Percentiles rank a stretch among this genome's conserved stretches.
phyloP scores from a whole-genome alignment of 1,284 basidiomycete genomes.

The Ceratobasidium sp. region DNA sequence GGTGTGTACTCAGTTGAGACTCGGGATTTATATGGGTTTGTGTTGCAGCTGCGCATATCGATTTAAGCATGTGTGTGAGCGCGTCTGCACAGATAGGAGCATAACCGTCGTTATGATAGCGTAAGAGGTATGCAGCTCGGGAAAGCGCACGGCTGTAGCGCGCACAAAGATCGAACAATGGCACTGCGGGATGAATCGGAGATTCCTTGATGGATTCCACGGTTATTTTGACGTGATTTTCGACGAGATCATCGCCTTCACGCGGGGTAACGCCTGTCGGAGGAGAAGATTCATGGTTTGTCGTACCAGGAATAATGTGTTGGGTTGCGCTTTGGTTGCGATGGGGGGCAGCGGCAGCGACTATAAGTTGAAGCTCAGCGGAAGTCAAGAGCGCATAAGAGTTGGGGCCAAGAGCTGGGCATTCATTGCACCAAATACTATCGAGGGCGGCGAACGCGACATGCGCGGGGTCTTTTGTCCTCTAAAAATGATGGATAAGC shows the following conservation, averaged over 20 bases:
- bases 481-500: background rate
- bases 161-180: slow-evolving; percentile 5
- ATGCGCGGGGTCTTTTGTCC: background rate
- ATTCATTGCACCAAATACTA: background rate
- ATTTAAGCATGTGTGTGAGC: background rate
- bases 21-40: background rate
- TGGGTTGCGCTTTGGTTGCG: background rate
- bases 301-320: no score
- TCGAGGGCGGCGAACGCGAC: background rate
- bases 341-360: background rate
- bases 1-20: background rate
- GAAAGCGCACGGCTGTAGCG: background rate
- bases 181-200: no score
- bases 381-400: background rate
- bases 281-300: no score
- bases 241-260: no score
- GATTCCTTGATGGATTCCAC: background rate
- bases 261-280: background rate
- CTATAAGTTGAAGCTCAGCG: background rate
- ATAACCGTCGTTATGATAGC: background rate
- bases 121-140: background rate
- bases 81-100: background rate
- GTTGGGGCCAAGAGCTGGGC: background rate
- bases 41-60: background rate
- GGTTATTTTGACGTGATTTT: background rate